Evolutionary conservation across 2,329 filamentous ascomycete species (phyloP), one percentile per base, ranked within the genome.

Genomic region (Phialocephala subalpina): DNA sequence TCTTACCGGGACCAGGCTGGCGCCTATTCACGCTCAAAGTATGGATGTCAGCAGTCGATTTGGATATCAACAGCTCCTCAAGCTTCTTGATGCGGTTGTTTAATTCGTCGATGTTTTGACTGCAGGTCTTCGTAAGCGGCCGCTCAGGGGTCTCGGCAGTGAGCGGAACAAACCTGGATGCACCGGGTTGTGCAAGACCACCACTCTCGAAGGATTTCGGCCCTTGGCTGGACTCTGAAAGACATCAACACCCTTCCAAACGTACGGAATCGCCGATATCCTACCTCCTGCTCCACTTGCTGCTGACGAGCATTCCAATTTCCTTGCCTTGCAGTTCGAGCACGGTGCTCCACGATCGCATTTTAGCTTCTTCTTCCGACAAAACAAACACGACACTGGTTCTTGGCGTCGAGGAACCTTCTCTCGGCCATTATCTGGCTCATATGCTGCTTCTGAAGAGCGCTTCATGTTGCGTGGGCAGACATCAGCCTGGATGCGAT

Each of bases 291-390:
- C 49, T 33, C 25, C 49, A 53, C 49, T 53, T n/a, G 49, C 36
- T 35, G 33, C 58, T 25, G 56, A 58, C 4, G 67, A 61, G 53
- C 58, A 64, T 59, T 47, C 59, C 8, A 67, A n/a, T 18, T 67
- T 67, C 36, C 65, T 60, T 9, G 65, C 70, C n/a, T 60, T 56
- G 53, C 72, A 73, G 61, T 74, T 75, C 11, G 70, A 71, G 47
- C 72, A 74, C n/a, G 72, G 72, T 27, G 62, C 60, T 27, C 47
- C 61, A 6, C 73, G 67, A 60, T 73, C 72, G 59, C 73, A 74
- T 60, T 73, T 69, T n/a, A 65, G 45, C 42, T 74, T 74, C 62
- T 70, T 74, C 7, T 62, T 62, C 3, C 73, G 64, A 45, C 71
- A 73, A 25, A 73, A 71, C 35, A 69, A 35, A 38, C 73, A 73